A percentile compares a stretch with the other conserved stretches of the same genome.
Conservation (phyloP, 148 eudicot species). For the Amaranthus hypochondriacus region DNA sequence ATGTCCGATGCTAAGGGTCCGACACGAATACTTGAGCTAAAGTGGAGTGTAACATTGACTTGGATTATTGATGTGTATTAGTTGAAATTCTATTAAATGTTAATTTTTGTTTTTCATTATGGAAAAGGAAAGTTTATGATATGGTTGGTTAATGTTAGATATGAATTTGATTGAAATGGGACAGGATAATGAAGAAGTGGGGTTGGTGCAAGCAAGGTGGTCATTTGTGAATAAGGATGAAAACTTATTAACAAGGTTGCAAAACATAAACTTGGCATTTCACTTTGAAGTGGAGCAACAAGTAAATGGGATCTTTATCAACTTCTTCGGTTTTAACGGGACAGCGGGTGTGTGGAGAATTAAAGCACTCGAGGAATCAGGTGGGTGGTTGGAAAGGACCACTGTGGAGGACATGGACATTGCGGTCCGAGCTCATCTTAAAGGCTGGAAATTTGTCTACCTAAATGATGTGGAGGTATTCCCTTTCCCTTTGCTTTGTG, state of each 20-base stretch:
- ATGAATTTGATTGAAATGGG: conserved; percentile 18
- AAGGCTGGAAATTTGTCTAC: conserved; percentile 94
- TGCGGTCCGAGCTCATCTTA: conserved; percentile 96
- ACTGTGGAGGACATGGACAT: conserved; percentile 99
- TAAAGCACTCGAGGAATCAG: conserved; percentile 88
- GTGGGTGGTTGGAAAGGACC: conserved; percentile 99
- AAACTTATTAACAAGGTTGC: conserved; percentile 85
- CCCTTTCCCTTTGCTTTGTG: not conserved
- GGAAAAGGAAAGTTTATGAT: not conserved
- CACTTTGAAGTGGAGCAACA: conserved; percentile 99
- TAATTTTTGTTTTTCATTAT: not conserved
- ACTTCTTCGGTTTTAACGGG: conserved; percentile 96
- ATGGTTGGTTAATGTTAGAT: not conserved
- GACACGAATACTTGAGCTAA: too few relatives aligned
- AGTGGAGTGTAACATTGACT: too few relatives aligned
- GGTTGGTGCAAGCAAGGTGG: conserved; percentile 97
- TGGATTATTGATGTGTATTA: not conserved
- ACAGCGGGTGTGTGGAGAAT: conserved; percentile 99
- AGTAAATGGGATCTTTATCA: conserved; percentile 87
- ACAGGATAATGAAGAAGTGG: conserved; percentile 88
- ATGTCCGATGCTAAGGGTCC: too few relatives aligned
- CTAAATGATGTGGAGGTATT: conserved; percentile 97
- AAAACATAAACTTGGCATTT: conserved; percentile 81
- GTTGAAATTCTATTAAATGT: too few relatives aligned
- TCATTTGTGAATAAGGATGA: conserved; percentile 97